Evolutionary conservation across 306 rosid genomes (phyloP).

Genomic region (Fragaria ananassa): DNA sequence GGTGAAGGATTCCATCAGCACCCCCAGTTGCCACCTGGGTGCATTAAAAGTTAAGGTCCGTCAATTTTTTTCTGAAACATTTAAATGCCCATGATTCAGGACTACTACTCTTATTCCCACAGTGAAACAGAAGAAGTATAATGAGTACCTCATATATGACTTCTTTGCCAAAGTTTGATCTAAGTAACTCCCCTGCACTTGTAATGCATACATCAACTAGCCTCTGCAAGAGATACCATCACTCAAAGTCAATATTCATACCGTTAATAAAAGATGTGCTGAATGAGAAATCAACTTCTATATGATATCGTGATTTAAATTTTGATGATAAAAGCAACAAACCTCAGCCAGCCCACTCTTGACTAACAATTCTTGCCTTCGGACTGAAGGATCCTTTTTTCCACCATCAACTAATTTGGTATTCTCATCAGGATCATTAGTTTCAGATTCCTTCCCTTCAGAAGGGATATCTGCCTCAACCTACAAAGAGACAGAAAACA

Average conservation of each 20-base stretch:
- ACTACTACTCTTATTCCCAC: no score
- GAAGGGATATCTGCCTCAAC: constrained; percentile 42
- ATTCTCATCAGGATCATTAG: constrained; percentile 34
- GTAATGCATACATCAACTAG: constrained; percentile 68
- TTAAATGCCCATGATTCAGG: background rate
- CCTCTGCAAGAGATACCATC: constrained; percentile 47
- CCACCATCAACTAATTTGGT: constrained; percentile 63
- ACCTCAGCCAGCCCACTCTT: constrained; percentile 96
- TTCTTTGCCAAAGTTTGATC: constrained; percentile 88
- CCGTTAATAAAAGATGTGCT: background rate
- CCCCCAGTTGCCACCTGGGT: constrained; percentile 76
- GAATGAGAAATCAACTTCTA: background rate
- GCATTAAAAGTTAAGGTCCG: background rate
- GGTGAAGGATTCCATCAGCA: constrained; percentile 67
- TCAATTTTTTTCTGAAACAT: background rate
- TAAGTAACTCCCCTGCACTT: constrained; percentile 60
- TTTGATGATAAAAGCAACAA: constrained; percentile 28
- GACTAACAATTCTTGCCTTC: constrained; percentile 90
- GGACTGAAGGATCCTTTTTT: constrained; percentile 77
- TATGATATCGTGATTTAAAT: background rate
- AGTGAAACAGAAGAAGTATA: background rate
- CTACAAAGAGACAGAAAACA: constrained; percentile 30
- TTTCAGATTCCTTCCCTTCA: constrained; percentile 29
- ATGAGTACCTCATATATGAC: constrained; percentile 71
- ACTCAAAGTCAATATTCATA: constrained; percentile 5